phyloP scores from a whole-genome alignment of 768 basidiomycete species.

The Boletellus ananas region DNA sequence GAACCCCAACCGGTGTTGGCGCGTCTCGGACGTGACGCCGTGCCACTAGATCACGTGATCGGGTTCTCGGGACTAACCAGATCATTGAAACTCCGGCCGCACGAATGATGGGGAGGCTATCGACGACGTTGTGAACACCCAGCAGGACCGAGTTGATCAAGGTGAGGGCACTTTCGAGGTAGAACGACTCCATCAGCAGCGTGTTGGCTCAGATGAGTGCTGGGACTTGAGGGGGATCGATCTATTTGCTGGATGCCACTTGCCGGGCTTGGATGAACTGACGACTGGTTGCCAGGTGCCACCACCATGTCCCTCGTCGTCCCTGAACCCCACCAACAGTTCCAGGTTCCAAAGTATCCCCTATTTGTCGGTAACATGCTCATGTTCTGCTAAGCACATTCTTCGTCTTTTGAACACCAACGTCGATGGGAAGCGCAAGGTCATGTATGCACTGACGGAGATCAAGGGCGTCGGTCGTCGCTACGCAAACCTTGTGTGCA shows the following conservation, averaged over 20 bases:
- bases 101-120: not conserved
- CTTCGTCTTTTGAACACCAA: constrained; percentile 99
- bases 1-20: constrained; percentile 10
- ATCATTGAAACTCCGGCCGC: constrained; percentile 22
- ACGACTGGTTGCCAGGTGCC: constrained; percentile 7
- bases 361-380: not conserved
- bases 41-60: constrained; percentile 26
- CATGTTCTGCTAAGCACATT: constrained; percentile 70
- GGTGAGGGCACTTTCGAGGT: constrained; percentile 21
- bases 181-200: not conserved
- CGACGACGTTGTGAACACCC: constrained; percentile 16
- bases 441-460: constrained; percentile 99
- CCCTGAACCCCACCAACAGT: constrained; percentile 92
- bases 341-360: constrained; percentile 59
- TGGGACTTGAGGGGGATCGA: not conserved
- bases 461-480: constrained; percentile 99
- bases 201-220: not conserved
- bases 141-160: constrained; percentile 19
- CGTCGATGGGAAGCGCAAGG: constrained; percentile 98
- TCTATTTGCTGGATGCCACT: constrained; percentile 20
- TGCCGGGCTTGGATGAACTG: constrained; percentile 11
- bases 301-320: constrained; percentile 90
- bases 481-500: constrained; percentile 98
- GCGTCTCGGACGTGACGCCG: constrained; percentile 20
- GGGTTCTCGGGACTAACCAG: constrained; percentile 18